phyloP scores from a whole-genome alignment of 1,139 yeast species.

The Sugiyamaella castrensis region DNA sequence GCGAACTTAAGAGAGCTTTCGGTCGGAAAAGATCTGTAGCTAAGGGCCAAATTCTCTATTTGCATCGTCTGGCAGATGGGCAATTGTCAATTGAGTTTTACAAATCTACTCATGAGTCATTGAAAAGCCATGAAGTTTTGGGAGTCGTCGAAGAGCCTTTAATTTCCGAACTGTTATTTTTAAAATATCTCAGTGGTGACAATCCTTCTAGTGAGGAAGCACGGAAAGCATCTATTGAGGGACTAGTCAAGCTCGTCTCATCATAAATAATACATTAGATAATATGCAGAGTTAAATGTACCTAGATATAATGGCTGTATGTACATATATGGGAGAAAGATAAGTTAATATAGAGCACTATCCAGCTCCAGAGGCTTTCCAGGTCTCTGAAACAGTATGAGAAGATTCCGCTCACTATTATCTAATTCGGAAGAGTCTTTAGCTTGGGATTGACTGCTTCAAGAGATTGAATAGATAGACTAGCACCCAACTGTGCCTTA shows the following conservation, averaged over 20 bases:
- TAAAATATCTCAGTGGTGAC: constrained; percentile 59
- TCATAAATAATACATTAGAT: neutral
- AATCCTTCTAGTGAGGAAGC: constrained; percentile 54
- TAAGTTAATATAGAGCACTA: neutral
- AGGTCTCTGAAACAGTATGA: too few relatives aligned
- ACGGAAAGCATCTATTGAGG: constrained; percentile 24
- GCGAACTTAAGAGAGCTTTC: constrained; percentile 38
- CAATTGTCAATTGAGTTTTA: constrained; percentile 46
- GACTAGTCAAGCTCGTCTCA: neutral
- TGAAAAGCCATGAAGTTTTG: constrained; percentile 36
- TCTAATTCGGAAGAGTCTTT: constrained; percentile 9
- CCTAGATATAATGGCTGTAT: neutral
- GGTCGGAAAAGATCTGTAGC: constrained; percentile 45
- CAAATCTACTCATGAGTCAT: constrained; percentile 34
- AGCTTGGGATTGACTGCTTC: constrained; percentile 34
- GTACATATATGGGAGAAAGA: neutral
- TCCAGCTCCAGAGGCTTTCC: too few relatives aligned
- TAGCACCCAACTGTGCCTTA: constrained; percentile 56
- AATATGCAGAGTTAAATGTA: neutral
- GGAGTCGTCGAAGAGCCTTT: constrained; percentile 42
- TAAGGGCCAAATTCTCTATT: constrained; percentile 55
- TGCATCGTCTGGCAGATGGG: constrained; percentile 50
- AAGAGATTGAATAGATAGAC: constrained; percentile 43
- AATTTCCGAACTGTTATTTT: constrained; percentile 52
- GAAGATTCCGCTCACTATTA: neutral